Evolutionary conservation across 768 basidiomycete species (phyloP), one percentile per base, ranked within the genome.

Genomic region (Leccinum olivaceopallidum): DNA sequence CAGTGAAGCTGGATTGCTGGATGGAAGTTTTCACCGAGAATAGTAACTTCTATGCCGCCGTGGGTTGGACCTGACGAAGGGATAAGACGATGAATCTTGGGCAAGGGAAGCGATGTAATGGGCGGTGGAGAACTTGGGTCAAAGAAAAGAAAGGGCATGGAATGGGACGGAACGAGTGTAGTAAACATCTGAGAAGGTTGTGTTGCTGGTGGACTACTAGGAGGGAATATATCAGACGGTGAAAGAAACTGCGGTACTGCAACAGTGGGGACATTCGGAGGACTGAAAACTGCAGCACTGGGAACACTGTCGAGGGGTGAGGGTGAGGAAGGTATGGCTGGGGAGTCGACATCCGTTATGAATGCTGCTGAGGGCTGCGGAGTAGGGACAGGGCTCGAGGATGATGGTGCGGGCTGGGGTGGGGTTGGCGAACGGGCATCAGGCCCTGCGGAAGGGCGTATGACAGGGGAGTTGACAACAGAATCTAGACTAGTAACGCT

Each of bases 41-140:
- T 78, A 2, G 96, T 98, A 36, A 99, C 90, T 75, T 97, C 94
- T 65, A 93, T 94, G 2, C 96, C 96, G 34, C 95, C 95, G 60
- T 89, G 85, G 22, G 92, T 94, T 10, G 94, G 94, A 13, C 95
- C 93, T 60, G 83, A 81, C 57, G 86, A 84, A 2, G 93, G 93
- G 64, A 95, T 93, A 44, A 95, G 83, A 6, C 92, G 86, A 67
- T 93, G 91, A 59, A 95, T 94, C 51, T 81, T 88, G 13, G 92
- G 91, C 42, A 83, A 75, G 56, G 83, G 84, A 60, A 82, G 70
- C 60, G 82, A 78, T 60, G 80, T 60, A 37, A 79, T 66, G 62
- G 83, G 77, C 20, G 82, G 76, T 22, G 80, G 74, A 61, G 83
- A 80, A 57, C 75, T 69, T 37, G 82, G 74, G 59, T 85, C 81